Evolutionary conservation across 768 basidiomycete species (phyloP), one percentile per base, ranked within the genome.

Genomic region (Calocera viscosa): DNA sequence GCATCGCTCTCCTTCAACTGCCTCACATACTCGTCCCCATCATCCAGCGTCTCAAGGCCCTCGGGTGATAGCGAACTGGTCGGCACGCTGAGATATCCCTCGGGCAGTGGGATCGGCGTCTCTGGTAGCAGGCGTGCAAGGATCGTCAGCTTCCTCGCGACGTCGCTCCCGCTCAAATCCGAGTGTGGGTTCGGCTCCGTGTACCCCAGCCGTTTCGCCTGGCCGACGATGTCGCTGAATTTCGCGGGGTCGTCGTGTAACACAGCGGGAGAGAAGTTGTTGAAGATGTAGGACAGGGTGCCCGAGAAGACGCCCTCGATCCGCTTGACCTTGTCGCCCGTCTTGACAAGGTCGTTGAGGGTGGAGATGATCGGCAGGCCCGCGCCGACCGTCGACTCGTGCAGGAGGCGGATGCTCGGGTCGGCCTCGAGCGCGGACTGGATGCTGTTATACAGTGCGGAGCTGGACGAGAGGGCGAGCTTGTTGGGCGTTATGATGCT

Each of bases 111-210:
- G 68, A 92, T 83, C 14, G 53, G 53, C 53, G 53, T 60, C 30
- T 60, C 26, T 17, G 78, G 76, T 7, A 78, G 69, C 72, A 86
- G 83, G 64, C 96, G 88, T 0, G 93, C 87, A 67, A 99, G 83
- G 77, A 99, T 99, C 65, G 93, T 93, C 63, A 99, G 84, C 76
- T 99, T 99, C 49, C 96, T 87, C 1, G 94, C 94, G 60, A 99
- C 96, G 76, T 99, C 96, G 35, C 90, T 89, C 3, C 96, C 96
- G 69, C 92, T 94, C 49, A 99, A 86, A 75, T 99, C 96, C 72
- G 97, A 95, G 33, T 88, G 90, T 0, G 96, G 96, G 75, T 99
- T 91, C 3, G 96, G 96, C 80, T 99, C 96, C 94, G 96, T 99
- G 77, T 94, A 99, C 0, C 96, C 96, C 71, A 91, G 90, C 72